Percentiles rank a stretch among this genome's conserved stretches.
These are phyloP conservation scores for Fagopyrum tataricum DNA, from an alignment of 148 eudicot genomes.

Conservation along the genomic window DNA sequence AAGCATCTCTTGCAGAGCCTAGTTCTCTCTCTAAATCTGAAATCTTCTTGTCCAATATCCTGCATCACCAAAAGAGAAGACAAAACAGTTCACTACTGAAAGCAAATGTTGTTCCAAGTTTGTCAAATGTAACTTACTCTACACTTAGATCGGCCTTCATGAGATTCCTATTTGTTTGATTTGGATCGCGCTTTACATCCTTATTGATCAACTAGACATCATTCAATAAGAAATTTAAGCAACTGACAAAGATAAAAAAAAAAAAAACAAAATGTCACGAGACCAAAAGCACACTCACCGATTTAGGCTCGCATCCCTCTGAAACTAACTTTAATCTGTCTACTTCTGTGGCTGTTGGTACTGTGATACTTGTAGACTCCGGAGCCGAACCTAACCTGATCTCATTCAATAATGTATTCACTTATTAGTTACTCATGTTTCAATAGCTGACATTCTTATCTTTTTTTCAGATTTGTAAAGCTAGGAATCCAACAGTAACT, in stretches of 20 bases:
- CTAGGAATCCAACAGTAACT: neutral
- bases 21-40: slow-evolving; percentile 9
- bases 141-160: neutral
- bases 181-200: slow-evolving; percentile 11
- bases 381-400: slow-evolving; percentile 19
- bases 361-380: slow-evolving; percentile 15
- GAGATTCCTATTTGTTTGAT: neutral
- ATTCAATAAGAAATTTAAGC: neutral
- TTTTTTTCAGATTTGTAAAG: neutral
- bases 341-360: slow-evolving; percentile 14
- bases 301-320: slow-evolving; percentile 21
- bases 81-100: neutral
- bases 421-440: neutral
- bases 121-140: neutral
- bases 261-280: neutral
- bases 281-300: slow-evolving; percentile 13
- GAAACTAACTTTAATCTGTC: slow-evolving; percentile 20
- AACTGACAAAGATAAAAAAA: neutral
- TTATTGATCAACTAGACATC: slow-evolving; percentile 12
- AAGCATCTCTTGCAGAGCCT: slow-evolving; percentile 8
- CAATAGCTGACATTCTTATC: neutral
- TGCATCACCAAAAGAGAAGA: neutral
- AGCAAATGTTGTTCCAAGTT: neutral
- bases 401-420: neutral
- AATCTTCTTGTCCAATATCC: slow-evolving; percentile 12